A percentile compares a stretch with the other conserved stretches of the same genome.
phyloP scores from a whole-genome alignment of 768 basidiomycete species.

The Lactifluus piperatus region DNA sequence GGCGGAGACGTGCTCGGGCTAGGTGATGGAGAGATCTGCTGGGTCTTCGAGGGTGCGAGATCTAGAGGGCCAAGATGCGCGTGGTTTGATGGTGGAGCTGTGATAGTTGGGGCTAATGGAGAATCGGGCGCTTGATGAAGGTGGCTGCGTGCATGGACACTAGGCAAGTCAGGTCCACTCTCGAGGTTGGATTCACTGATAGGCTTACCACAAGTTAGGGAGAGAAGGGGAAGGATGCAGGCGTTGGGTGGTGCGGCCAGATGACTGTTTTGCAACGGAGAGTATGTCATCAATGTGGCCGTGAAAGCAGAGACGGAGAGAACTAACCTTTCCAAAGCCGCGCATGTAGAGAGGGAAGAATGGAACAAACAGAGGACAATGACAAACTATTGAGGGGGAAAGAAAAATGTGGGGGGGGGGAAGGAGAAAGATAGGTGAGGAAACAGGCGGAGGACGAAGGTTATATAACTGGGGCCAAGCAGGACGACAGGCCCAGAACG shows the following conservation, averaged over 20 bases:
- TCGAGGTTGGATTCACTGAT: background rate
- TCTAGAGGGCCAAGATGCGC: conserved; percentile 30
- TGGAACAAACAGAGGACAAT: conserved; percentile 5
- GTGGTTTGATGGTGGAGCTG: conserved; percentile 27
- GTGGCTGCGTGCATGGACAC: conserved; percentile 4
- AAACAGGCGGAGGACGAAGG: conserved; percentile 11
- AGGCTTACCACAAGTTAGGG: conserved; percentile 54
- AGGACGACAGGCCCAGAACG: conserved; percentile 19
- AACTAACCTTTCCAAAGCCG: conserved; percentile 13
- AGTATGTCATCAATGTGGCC: conserved; percentile 2
- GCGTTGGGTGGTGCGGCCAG: conserved; percentile 19
- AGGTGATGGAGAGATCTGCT: conserved; percentile 16
- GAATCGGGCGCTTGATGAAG: conserved; percentile 37
- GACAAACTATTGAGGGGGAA: background rate
- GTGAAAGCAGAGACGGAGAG: background rate
- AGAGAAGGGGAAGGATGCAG: conserved; percentile 46
- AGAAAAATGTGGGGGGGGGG: conserved; percentile 9
- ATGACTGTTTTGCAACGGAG: conserved; percentile 6
- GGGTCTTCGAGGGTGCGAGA: conserved; percentile 20
- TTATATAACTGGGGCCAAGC: conserved; percentile 21
- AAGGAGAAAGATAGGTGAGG: conserved; percentile 16
- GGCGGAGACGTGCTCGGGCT: conserved; percentile 18
- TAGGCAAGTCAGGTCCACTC: background rate
- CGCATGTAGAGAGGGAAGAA: conserved; percentile 8
- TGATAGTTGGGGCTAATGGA: conserved; percentile 35